Percentiles rank a stretch among this genome's conserved stretches.
phyloP scores from a whole-genome alignment of 108 stramenopile genomes.

The Poteriospumella lacustris region DNA sequence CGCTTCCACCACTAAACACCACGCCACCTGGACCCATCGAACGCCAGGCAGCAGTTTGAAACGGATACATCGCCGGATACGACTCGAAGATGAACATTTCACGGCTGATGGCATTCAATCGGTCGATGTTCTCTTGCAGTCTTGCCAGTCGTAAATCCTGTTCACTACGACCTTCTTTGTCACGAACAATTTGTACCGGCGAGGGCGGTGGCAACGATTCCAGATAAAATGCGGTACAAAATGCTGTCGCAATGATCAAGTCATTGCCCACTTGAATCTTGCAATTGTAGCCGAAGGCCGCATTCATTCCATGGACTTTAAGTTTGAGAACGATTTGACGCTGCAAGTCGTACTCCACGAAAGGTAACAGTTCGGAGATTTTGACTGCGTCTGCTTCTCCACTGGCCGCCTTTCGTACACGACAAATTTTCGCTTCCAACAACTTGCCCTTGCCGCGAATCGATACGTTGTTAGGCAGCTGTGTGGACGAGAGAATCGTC shows the following conservation, averaged over 20 bases:
- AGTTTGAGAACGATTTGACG: conserved; percentile 92
- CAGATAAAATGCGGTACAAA: conserved; percentile 22
- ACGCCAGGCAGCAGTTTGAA: no score
- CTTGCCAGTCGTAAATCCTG: neutral
- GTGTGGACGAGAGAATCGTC: conserved; percentile 62
- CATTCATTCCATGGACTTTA: conserved; percentile 82
- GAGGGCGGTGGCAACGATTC: conserved; percentile 15
- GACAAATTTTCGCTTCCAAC: conserved; percentile 87
- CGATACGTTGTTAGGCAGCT: conserved; percentile 69
- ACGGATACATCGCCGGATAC: no score
- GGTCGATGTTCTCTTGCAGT: neutral
- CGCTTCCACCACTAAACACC: no score
- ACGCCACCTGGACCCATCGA: no score
- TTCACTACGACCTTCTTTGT: neutral
- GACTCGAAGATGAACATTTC: no score
- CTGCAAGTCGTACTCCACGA: conserved; percentile 87
- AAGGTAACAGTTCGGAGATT: conserved; percentile 82
- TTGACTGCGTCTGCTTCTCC: conserved; percentile 82
- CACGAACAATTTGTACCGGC: neutral
- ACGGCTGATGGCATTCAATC: neutral
- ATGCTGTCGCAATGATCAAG: conserved; percentile 17
- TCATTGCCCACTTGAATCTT: conserved; percentile 4
- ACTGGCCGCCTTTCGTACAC: conserved; percentile 47
- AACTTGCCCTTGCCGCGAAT: conserved; percentile 80
- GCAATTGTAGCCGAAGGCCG: conserved; percentile 32